These are phyloP conservation scores for Mortierella sp. DNA, from an alignment of 371 early-diverging fungal species.

Conservation along the genomic window DNA sequence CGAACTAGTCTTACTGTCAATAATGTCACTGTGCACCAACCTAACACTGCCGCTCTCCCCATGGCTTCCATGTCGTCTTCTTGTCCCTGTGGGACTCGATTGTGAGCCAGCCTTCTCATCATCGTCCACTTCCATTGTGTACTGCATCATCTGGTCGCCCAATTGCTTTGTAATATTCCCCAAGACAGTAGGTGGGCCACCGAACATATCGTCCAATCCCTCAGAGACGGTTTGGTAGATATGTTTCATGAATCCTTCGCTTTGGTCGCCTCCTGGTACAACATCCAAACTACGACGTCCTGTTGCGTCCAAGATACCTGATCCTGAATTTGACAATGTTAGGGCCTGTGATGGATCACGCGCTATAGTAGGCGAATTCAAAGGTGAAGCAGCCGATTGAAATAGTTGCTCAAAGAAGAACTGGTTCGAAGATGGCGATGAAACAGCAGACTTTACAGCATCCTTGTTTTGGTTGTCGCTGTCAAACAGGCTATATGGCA, in stretches of 20 bases:
- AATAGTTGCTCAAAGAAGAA: slow-evolving; percentile 48
- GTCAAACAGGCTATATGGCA: slow-evolving; percentile 24
- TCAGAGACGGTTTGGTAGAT: slow-evolving; percentile 80
- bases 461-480: slow-evolving; percentile 12
- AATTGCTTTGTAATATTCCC: slow-evolving; percentile 79
- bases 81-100: background rate
- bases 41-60: slow-evolving; percentile 18
- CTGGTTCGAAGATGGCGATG: slow-evolving; percentile 18
- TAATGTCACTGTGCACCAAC: slow-evolving; percentile 12
- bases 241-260: slow-evolving; percentile 73
- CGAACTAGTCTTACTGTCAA: background rate
- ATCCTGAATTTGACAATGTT: slow-evolving; percentile 20
- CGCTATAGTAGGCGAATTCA: slow-evolving; percentile 12
- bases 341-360: slow-evolving; percentile 14
- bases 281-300: background rate
- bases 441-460: background rate
- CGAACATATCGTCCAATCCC: slow-evolving; percentile 75
- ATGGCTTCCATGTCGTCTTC: slow-evolving; percentile 31
- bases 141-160: slow-evolving; percentile 75
- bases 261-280: slow-evolving; percentile 4
- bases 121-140: slow-evolving; percentile 50
- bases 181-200: slow-evolving; percentile 69
- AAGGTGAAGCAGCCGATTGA: slow-evolving; percentile 32
- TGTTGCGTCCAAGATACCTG: background rate
- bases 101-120: background rate